Base-by-base conservation (phyloP, 1,284 basidiomycete species). In the Cryptococcus deneoformans region DNA sequence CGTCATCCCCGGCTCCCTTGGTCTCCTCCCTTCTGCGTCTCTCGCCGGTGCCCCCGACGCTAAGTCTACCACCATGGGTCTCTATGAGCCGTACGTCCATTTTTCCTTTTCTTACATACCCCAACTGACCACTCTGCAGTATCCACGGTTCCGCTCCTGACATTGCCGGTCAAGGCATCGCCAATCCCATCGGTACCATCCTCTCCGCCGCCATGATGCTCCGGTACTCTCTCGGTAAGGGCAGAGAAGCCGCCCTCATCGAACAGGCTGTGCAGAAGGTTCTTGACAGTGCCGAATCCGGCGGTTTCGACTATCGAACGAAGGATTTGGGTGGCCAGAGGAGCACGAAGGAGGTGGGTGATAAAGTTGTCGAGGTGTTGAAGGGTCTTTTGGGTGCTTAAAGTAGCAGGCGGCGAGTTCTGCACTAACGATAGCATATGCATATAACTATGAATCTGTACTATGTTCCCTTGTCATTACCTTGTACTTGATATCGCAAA, bases 111-210 rank as follows among this genome's bases (percentile, higher is more conserved):
- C 10, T 20, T 24, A 38, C 34, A 46, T 12, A 20, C 34, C 34
- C 44, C 9, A 49, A 45, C n/a, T 49, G 29, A 39, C 38, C 44
- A n/a, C 4, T 20, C 20, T 37, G 35, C 48, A 67, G 68, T 5
- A 67, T 67, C 46, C 65, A 68, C 64, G 69, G 69, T 38, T 95
- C 92, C 38, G 95, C 95, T 1, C 95, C 95, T 50, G 95, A 98
- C 71, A 98, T 98, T 66, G 92, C 94, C 6, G 93, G 92, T 2
- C 82, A 91, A 75, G 91, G 91, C 37, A 93, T 97, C 69, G 95
- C 95, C 61, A 99, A 98, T 79, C 95, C 95, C 37, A 85, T 99
- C 66, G 96, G 95, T 52, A 97, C 95, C 14, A 98, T 99, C 73
- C 87, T 99, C 56, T 96, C 92, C 56, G 91, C 90, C 5, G 94